phyloP scores from a whole-genome alignment of 768 basidiomycete genomes.

The Agaricus subrufescens region DNA sequence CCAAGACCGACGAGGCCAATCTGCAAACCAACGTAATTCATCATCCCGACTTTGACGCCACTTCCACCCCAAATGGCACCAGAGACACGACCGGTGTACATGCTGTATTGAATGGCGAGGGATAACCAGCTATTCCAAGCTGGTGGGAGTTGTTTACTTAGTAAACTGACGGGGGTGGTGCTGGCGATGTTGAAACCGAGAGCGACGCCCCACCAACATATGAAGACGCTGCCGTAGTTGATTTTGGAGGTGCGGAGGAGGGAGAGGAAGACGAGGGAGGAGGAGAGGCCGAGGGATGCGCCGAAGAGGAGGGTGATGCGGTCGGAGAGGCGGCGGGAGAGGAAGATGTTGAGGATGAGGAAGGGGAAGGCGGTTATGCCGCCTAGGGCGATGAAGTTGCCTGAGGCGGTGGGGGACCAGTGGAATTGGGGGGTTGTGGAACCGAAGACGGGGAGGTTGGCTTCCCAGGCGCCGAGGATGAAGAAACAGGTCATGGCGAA shows the following conservation, averaged over 20 bases:
- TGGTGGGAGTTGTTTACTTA: constrained; percentile 65
- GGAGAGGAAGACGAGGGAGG: constrained; percentile 45
- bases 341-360: constrained; percentile 53
- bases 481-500: constrained; percentile 67
- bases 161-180: constrained; percentile 58
- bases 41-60: constrained; percentile 57
- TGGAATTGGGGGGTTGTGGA: constrained; percentile 32
- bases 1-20: constrained; percentile 57
- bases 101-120: constrained; percentile 66
- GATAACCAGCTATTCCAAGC: constrained; percentile 52
- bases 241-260: constrained; percentile 37
- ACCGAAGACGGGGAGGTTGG: constrained; percentile 61
- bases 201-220: constrained; percentile 55
- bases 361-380: constrained; percentile 60
- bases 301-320: constrained; percentile 53
- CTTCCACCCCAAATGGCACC: constrained; percentile 68
- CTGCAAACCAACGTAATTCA: constrained; percentile 52
- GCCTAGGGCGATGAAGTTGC: constrained; percentile 67
- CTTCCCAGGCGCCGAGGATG: constrained; percentile 64
- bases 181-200: constrained; percentile 69
- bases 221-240: constrained; percentile 41
- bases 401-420: constrained; percentile 59
- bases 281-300: constrained; percentile 41
- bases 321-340: constrained; percentile 56
- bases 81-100: constrained; percentile 55